phyloP scores from a whole-genome alignment of 108 stramenopile species.

The Aurantiochytrium sp. region DNA sequence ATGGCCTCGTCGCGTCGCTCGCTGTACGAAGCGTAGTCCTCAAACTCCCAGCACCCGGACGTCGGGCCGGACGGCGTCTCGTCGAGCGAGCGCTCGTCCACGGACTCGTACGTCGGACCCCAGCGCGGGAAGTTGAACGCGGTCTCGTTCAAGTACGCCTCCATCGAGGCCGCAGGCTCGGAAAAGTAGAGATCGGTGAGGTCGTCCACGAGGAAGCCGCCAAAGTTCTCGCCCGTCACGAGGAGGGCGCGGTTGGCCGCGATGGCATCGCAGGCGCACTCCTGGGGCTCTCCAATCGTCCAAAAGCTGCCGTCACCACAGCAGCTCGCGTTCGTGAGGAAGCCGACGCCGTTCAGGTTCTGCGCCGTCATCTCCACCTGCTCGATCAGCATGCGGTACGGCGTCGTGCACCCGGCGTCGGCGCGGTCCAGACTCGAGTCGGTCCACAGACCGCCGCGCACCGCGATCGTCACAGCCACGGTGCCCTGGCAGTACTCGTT shows the following conservation, averaged over 20 bases:
- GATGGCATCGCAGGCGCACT: neutral
- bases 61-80: neutral
- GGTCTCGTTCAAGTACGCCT: neutral
- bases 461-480: neutral
- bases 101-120: neutral
- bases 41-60: neutral
- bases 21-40: neutral
- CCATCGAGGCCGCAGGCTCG: neutral
- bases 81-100: neutral
- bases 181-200: constrained; percentile 22
- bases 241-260: neutral
- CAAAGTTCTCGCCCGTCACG: neutral
- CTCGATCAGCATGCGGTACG: neutral
- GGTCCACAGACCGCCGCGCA: neutral
- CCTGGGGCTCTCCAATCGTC: neutral
- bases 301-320: neutral
- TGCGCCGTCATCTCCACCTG: neutral
- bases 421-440: neutral
- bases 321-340: neutral
- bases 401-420: neutral
- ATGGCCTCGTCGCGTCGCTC: neutral
- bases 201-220: neutral
- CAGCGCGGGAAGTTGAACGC: neutral
- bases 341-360: neutral
- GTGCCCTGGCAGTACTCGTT: neutral